Evolutionary conservation across 768 basidiomycete genomes (phyloP), one percentile per base, ranked within the genome.

Genomic region (Termitomyces heimii): DNA sequence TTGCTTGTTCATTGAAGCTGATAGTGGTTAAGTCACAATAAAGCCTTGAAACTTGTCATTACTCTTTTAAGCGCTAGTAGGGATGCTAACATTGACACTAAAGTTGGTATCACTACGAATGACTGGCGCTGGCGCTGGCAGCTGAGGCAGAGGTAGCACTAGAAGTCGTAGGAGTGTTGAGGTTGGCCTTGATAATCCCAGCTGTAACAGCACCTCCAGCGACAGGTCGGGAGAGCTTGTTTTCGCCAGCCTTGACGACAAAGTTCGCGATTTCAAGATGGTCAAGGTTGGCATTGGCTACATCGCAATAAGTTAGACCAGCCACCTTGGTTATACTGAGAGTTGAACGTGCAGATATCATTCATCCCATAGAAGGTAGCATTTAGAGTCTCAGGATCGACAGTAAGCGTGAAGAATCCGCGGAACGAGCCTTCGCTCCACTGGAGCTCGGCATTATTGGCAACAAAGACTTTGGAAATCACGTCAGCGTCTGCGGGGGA

Each of bases 201-300:
- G 59, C 59, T 20, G 42, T 14, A 12, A 60, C 59, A 10, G 59
- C 45, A 8, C 59, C 59, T 31, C 59, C 59, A 40, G 55, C 59
- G 4, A 60, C 59, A 2, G 59, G 59, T 39, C 59, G 55, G 43
- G 59, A 52, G 5, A 60, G 47, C 31, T 46, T 59, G 24, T 59
- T 59, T 37, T 59, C 44, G 8, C 58, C 58, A 55, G 49, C 55
- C 22, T 59, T 59, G 18, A 59, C 54, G 2, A 55, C 8, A 31
- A 60, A 60, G 14, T 60, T 39, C 4, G 59, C 59, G n/a, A 46
- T 56, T 6, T 34, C 29, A 40, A 60, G 43, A 16, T 44, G 51
- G 22, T 50, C 49, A 18, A 50, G 35, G 5, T 50, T 50, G 35
- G 49, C 34, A 10, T 50, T 50, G 49, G 49, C 49, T 50, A 22